A percentile compares a stretch with the other conserved stretches of the same genome.
These are phyloP conservation scores for Taiozyma sp. DNA, from an alignment of 1,139 yeast genomes.

Conservation along the genomic window DNA sequence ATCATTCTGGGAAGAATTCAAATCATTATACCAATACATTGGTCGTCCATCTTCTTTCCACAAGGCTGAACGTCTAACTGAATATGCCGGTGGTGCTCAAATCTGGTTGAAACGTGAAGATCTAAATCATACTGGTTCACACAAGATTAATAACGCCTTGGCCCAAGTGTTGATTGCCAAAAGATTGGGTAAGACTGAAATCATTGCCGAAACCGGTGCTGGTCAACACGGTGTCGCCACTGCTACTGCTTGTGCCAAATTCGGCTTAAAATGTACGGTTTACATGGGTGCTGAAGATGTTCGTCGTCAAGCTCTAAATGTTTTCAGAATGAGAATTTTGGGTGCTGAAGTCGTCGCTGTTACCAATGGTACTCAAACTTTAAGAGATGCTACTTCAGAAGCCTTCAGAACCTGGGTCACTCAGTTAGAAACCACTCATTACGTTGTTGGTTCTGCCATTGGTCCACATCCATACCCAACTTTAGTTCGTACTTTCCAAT, in stretches of 20 bases:
- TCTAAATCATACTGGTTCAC: constrained; percentile 96
- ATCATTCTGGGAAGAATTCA: constrained; percentile 88
- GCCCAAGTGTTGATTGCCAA: constrained; percentile 92
- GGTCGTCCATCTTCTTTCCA: constrained; percentile 96
- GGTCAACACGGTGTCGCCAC: constrained; percentile 99
- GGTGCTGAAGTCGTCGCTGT: constrained; percentile 96
- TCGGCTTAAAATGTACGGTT: constrained; percentile 92
- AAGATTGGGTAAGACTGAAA: constrained; percentile 83
- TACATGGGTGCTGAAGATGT: constrained; percentile 99
- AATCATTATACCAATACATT: constrained; percentile 77
- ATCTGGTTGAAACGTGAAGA: constrained; percentile 99
- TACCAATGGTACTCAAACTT: constrained; percentile 89
- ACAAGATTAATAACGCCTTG: constrained; percentile 92
- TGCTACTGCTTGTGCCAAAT: constrained; percentile 98
- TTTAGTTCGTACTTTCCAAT: constrained; percentile 95
- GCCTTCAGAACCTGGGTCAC: constrained; percentile 97
- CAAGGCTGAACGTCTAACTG: constrained; percentile 84
- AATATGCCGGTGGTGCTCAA: constrained; percentile 92
- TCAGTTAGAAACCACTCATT: constrained; percentile 79
- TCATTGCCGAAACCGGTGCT: constrained; percentile 99
- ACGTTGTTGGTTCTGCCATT: constrained; percentile 95
- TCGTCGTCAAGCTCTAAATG: constrained; percentile 96
- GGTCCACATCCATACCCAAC: constrained; percentile 99
- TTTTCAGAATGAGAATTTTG: constrained; percentile 91
- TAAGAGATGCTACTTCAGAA: constrained; percentile 97